These are phyloP conservation scores for Lentinula detonsa DNA, from an alignment of 768 basidiomycete genomes.

Conservation along the genomic window DNA sequence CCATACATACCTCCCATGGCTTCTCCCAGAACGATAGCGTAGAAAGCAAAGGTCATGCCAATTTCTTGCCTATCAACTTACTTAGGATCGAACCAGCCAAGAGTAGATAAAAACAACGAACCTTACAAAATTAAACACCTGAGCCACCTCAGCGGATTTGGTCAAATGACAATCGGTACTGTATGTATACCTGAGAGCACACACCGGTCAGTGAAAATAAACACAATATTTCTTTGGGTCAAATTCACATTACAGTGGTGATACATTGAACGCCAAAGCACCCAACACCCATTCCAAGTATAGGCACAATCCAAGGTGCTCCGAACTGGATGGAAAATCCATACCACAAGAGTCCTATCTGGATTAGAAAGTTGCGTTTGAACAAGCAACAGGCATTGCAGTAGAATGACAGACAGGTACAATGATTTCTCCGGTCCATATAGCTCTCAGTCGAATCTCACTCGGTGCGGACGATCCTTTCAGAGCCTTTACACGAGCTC, in stretches of 20 bases:
- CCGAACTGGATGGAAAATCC: conserved; percentile 1
- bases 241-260: background rate
- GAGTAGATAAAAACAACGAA: background rate
- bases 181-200: background rate
- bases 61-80: background rate
- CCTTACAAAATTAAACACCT: conserved; percentile 5
- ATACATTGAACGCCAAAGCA: conserved; percentile 6
- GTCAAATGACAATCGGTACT: background rate
- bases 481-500: background rate
- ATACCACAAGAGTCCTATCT: conserved; percentile 3
- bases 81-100: background rate
- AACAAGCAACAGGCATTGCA: background rate
- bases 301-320: conserved; percentile 5
- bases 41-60: conserved; percentile 6
- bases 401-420: background rate
- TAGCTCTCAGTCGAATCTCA: conserved; percentile 2
- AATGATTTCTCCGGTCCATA: conserved; percentile 5
- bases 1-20: background rate
- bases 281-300: conserved; percentile 1
- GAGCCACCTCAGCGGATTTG: conserved; percentile 1
- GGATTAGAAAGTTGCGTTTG: background rate
- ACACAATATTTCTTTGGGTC: background rate
- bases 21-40: background rate
- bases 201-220: background rate
- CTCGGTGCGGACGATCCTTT: background rate